Evolutionary conservation across 148 eudicot genomes (phyloP), one percentile per base, ranked within the genome.

Genomic region (Selenicereus undatus): DNA sequence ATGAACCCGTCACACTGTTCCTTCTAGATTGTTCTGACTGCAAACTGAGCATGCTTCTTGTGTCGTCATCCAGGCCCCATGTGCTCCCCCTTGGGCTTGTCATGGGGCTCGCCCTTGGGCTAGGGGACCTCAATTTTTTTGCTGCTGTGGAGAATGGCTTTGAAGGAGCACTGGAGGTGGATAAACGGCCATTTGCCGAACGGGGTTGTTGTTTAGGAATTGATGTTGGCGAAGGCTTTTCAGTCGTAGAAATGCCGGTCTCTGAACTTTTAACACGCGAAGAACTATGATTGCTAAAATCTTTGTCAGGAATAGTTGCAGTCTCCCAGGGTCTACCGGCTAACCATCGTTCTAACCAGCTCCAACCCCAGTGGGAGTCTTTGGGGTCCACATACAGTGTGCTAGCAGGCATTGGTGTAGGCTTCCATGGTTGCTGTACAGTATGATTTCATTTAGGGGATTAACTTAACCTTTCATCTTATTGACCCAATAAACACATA

Each of bases 341-440:
- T 97, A 92, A 87, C 91, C 94, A 95, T 50, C 99, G 81, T 69
- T 95, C 99, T 83, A 95, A 84, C 97, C 99, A 95, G 85, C 99
- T 91, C 99, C 99, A 95, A 21, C 97, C 99, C 97, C 95, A 93
- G 62, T 93, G 97, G 29, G 97, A 93, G 80, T 87, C 93, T 78
- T 88, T 93, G 2, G 90, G 92, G 82, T 93, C 99, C 93, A 91
- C 88, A 81, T 88, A 95, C 68, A 92, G 80, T 78, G 92, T 80
- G 81, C 83, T 85, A 2, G 88, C 77, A 11, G 97, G 82, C 88
- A 87, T 92, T 72, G 91, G 69, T 24, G 94, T 84, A 62, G 90
- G 89, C 87, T 92, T 95, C 97, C 97, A 90, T 54, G 91, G 88
- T 95, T 93, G 91, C 99, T 95, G 97, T 85, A 76, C 18, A 76